Evolutionary conservation across 108 stramenopile genomes (phyloP), one percentile per base, ranked within the genome.

Genomic region (Cylindrotheca closterium): DNA sequence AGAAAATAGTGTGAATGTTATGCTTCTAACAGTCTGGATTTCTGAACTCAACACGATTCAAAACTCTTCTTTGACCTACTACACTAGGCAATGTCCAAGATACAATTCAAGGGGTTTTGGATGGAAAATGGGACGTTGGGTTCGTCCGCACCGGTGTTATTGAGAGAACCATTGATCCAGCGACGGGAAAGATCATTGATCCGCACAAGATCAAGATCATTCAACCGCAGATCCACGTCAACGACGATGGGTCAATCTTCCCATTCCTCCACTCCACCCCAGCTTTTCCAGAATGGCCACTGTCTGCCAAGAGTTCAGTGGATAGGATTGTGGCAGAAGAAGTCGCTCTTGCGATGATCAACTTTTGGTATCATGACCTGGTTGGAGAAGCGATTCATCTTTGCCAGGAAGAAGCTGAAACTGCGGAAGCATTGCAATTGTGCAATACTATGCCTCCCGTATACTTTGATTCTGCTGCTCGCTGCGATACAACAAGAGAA

Each of bases 261-360:
- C 71, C 71, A 25, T 73, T 73, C 57, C 55, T 33, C 5, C 45
- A 31, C 21, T 54, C 51, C 31, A 73, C 71, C 4, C 21, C n/a
- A 2, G 28, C 65, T 4, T 66, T 63, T 30, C 56, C 71, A 15
- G 71, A 73, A 27, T 73, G 71, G 71, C 55, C 55, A 5, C 55
- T 56, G n/a, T 26, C n/a, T 30, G 55, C 55, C 55, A 51, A 51
- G 51, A n/a, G 5, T n/a, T 5, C 7, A 17, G 51, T 51, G 8
- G 51, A 51, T n/a, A 10, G 51, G 19, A 51, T 51, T 5, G 51
- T 51, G n/a, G 7, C 51, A n/a, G 51, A 51, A 23, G 51, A 51
- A 23, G 51, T 51, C n/a, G 51, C 51, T 5, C 15, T 21, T n/a
- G 51, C 51, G 4, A 7, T 51, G 4, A 21, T 51, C 51, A 51